These are phyloP conservation scores for Afroboletus lepidellus DNA, from an alignment of 1,284 basidiomycete genomes.

Conservation along the genomic window DNA sequence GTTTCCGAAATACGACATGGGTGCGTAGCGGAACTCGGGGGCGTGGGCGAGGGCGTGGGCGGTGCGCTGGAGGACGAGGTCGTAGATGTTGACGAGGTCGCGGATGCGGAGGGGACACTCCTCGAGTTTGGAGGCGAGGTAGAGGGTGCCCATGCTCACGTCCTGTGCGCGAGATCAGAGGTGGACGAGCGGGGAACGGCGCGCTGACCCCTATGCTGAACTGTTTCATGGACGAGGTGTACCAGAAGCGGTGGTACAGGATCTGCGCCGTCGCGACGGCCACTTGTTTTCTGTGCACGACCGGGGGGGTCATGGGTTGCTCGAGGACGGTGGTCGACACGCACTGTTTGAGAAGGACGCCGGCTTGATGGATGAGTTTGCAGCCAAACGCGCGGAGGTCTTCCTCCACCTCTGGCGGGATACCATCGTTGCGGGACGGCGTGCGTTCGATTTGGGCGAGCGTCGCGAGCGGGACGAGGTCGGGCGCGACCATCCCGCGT, in stretches of 20 bases:
- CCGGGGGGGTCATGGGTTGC: conserved; percentile 2
- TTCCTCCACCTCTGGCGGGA: conserved; percentile 78
- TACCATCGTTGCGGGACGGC: conserved; percentile 80
- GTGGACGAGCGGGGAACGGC: background rate
- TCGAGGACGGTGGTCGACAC: conserved; percentile 26
- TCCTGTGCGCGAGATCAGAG: conserved; percentile 53
- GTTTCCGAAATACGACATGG: conserved; percentile 84
- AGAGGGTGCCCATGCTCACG: conserved; percentile 89
- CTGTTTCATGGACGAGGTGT: conserved; percentile 89
- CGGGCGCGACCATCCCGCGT: conserved; percentile 39
- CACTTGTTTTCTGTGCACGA: conserved; percentile 81
- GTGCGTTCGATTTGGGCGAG: conserved; percentile 74
- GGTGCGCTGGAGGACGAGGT: conserved; percentile 72
- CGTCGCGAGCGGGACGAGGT: conserved; percentile 84
- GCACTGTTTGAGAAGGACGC: conserved; percentile 84
- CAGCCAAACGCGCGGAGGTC: conserved; percentile 87
- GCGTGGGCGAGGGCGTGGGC: conserved; percentile 23
- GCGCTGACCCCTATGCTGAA: conserved; percentile 84
- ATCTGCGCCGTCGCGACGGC: conserved; percentile 96
- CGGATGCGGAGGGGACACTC: conserved; percentile 91
- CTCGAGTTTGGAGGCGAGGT: conserved; percentile 94
- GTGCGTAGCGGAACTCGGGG: conserved; percentile 63
- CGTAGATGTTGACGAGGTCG: conserved; percentile 93
- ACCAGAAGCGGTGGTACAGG: conserved; percentile 96
- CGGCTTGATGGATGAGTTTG: conserved; percentile 93